These are phyloP conservation scores for Apiotrichum porosum DNA, from an alignment of 1,284 basidiomycete genomes.

Conservation along the genomic window DNA sequence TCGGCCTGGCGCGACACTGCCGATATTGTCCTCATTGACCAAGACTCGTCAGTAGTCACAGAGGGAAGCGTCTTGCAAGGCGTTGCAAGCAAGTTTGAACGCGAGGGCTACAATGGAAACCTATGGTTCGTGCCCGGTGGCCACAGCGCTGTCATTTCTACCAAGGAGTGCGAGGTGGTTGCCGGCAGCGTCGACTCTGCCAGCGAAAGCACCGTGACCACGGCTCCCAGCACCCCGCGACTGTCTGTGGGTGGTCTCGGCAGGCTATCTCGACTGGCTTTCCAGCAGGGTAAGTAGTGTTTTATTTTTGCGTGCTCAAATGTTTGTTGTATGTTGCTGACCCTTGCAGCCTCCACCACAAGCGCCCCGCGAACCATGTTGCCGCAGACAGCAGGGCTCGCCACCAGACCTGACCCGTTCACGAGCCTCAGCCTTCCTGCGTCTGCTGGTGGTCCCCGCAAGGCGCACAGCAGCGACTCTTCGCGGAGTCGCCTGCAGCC, in stretches of 20 bases:
- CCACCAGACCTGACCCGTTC: conserved; percentile 3
- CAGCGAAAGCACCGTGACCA: background rate
- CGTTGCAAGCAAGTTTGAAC: conserved; percentile 76
- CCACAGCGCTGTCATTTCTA: conserved; percentile 53
- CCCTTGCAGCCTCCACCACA: background rate
- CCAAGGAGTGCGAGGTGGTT: conserved; percentile 8
- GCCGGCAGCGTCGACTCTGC: conserved; percentile 8
- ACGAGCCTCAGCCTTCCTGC: conserved; percentile 1
- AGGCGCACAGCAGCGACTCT: background rate
- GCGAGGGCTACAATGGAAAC: conserved; percentile 62
- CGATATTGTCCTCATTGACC: conserved; percentile 73
- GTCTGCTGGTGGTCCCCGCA: background rate
- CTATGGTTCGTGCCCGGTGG: conserved; percentile 76
- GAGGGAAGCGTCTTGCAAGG: conserved; percentile 69
- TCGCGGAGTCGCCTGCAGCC: conserved; percentile 43
- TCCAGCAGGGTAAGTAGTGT: conserved; percentile 35
- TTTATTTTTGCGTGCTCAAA: too few species aligned
- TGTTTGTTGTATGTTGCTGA: too few species aligned
- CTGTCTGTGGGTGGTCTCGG: conserved; percentile 10
- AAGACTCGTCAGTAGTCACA: conserved; percentile 57
- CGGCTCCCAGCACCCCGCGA: background rate
- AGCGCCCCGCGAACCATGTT: background rate
- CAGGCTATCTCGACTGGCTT: conserved; percentile 30
- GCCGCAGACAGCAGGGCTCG: background rate
- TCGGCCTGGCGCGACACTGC: conserved; percentile 57